phyloP scores from a whole-genome alignment of 495 filamentous ascomycete genomes.

The Filosporella fistucella region DNA sequence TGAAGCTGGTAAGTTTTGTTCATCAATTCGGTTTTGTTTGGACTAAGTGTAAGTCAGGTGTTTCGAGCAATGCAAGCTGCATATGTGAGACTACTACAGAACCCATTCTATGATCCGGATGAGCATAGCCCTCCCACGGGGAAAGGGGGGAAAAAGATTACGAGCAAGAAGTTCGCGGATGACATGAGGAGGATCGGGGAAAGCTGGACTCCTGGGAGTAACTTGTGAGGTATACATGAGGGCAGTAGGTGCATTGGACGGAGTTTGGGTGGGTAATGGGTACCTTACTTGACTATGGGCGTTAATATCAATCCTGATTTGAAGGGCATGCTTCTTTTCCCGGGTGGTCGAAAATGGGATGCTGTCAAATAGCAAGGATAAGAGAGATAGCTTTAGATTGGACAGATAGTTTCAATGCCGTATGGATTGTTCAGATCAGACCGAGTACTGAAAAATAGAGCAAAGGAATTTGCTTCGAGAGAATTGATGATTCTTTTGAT shows the following conservation, averaged over 20 bases:
- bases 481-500: too few relatives aligned
- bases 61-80: constrained; percentile 88
- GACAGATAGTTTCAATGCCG: too few relatives aligned
- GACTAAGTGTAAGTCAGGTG: constrained; percentile 43
- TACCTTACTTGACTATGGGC: too few relatives aligned
- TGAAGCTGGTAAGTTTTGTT: constrained; percentile 60
- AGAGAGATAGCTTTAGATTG: too few relatives aligned
- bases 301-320: too few relatives aligned
- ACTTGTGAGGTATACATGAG: constrained; percentile 2
- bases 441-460: too few relatives aligned
- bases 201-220: constrained; percentile 20
- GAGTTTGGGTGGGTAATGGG: not conserved
- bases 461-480: too few relatives aligned
- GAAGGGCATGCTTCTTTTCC: too few relatives aligned
- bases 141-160: constrained; percentile 62
- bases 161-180: constrained; percentile 70
- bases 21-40: not conserved
- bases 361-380: too few relatives aligned
- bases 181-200: constrained; percentile 86
- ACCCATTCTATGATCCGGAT: constrained; percentile 92
- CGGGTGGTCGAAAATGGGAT: too few relatives aligned
- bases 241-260: not conserved
- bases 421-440: too few relatives aligned
- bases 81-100: constrained; percentile 84
- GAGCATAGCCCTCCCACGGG: constrained; percentile 59